Evolutionary conservation across 306 rosid genomes (phyloP), one percentile per base, ranked within the genome.

Genomic region (Cucurbita pepo): DNA sequence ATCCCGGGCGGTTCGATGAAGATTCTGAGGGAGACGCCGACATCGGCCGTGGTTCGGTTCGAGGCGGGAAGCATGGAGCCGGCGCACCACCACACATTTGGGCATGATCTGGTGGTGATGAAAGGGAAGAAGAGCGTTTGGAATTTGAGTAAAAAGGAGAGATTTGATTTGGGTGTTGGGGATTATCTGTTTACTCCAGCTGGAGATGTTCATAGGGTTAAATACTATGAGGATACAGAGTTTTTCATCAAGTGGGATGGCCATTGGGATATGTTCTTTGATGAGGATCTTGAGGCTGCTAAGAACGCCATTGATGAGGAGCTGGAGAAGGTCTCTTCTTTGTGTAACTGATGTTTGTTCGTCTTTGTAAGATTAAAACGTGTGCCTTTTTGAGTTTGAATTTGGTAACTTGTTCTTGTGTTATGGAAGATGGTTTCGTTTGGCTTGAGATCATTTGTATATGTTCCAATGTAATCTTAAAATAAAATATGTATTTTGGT

Each of bases 241-340:
- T 92, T 92, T 22, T 92, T 92, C 79, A 92, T 92, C 65, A 92
- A 84, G 76, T 92, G 97, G 97, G 97, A 92, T 79, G 96, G 97
- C 0, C 86, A 85, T 2, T 92, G 96, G 97, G 96, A 92, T 47
- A 84, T 90, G 91, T 86, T 92, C 80, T 90, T 92, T 65, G 95
- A 90, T 13, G 96, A 92, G 76, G 96, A 90, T 76, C 84, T 90
- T 51, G 78, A 81, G 0, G 38, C 41, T 25, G 64, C 64, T 4
- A 58, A 58, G 5, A 34, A 58, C 6, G 64, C 64, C n/a, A 58
- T 58, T 58, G 8, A 5, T 25, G 14, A 25, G 18, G 64, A 58
- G 9, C 15, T 13, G 4, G 41, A 58, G 36, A 19, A 56, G 5
- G 13, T 34, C 1, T 52, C 6, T 5, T 19, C 12, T 54, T n/a